Evolutionary conservation across 768 basidiomycete genomes (phyloP).

Genomic region (Lactarius hatsudake): DNA sequence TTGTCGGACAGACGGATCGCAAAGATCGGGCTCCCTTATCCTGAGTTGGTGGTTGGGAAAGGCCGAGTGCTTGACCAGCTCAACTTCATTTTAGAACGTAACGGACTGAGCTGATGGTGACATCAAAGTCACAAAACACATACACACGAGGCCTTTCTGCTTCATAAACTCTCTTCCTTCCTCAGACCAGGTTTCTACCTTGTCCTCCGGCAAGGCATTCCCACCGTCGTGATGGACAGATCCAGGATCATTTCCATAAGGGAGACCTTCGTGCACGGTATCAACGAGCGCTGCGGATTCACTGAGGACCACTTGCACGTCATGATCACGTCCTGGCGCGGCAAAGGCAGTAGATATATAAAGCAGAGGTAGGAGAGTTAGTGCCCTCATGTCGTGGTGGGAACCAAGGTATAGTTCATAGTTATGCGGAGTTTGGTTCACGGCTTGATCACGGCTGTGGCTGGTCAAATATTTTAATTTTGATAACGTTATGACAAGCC

Average conservation of each 20-base stretch:
- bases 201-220: slow-evolving; percentile 43
- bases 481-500: slow-evolving; percentile 13
- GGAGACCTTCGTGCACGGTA: slow-evolving; percentile 18
- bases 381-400: slow-evolving; percentile 40
- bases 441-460: neutral
- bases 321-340: slow-evolving; percentile 40
- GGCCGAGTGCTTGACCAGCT: slow-evolving; percentile 40
- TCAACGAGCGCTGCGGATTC: slow-evolving; percentile 29
- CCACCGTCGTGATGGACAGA: slow-evolving; percentile 44
- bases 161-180: slow-evolving; percentile 66
- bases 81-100: slow-evolving; percentile 34
- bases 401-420: neutral
- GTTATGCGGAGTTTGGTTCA: neutral
- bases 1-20: slow-evolving; percentile 51
- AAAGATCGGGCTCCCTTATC: slow-evolving; percentile 44
- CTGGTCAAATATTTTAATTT: slow-evolving; percentile 16
- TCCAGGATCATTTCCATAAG: slow-evolving; percentile 24
- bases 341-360: slow-evolving; percentile 38
- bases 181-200: slow-evolving; percentile 55
- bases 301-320: slow-evolving; percentile 46
- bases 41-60: slow-evolving; percentile 40
- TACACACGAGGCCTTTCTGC: slow-evolving; percentile 71
- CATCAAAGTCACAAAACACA: slow-evolving; percentile 30
- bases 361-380: slow-evolving; percentile 37
- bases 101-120: neutral